Evolutionary conservation across 305 asterid species (phyloP).

Genomic region (Ajuga reptans): DNA sequence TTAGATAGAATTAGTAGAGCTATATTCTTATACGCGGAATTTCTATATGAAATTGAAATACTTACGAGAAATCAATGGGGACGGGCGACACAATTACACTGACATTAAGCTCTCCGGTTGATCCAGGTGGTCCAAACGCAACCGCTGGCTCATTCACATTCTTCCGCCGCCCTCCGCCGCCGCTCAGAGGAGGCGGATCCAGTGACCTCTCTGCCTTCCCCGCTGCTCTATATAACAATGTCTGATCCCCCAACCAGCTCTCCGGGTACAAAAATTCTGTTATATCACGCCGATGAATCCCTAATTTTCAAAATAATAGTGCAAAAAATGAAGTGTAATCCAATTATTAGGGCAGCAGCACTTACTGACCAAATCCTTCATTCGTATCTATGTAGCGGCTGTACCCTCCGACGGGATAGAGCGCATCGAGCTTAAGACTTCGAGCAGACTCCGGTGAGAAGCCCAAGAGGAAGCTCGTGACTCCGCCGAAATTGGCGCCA

Average conservation of each 20-base stretch:
- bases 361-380: constrained; percentile 65
- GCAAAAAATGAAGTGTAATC: neutral
- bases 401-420: constrained; percentile 70
- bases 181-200: constrained; percentile 50
- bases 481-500: constrained; percentile 73
- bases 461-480: constrained; percentile 64
- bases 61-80: constrained; percentile 69
- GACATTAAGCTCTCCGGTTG: constrained; percentile 85
- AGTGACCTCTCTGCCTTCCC: constrained; percentile 65
- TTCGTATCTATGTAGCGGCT: constrained; percentile 51
- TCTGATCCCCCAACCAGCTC: constrained; percentile 86
- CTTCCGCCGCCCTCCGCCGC: constrained; percentile 29
- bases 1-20: neutral
- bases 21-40: neutral
- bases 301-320: neutral
- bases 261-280: constrained; percentile 76
- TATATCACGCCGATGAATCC: constrained; percentile 16
- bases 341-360: neutral
- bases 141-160: constrained; percentile 59
- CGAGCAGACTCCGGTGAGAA: constrained; percentile 62
- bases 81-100: constrained; percentile 77
- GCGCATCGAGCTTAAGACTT: constrained; percentile 60
- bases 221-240: constrained; percentile 62
- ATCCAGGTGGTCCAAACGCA: constrained; percentile 91
- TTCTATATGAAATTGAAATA: neutral